A percentile compares a stretch with the other conserved stretches of the same genome.
These are phyloP conservation scores for Fraxinus latifolia DNA, from an alignment of 305 asterid genomes.

Conservation along the genomic window DNA sequence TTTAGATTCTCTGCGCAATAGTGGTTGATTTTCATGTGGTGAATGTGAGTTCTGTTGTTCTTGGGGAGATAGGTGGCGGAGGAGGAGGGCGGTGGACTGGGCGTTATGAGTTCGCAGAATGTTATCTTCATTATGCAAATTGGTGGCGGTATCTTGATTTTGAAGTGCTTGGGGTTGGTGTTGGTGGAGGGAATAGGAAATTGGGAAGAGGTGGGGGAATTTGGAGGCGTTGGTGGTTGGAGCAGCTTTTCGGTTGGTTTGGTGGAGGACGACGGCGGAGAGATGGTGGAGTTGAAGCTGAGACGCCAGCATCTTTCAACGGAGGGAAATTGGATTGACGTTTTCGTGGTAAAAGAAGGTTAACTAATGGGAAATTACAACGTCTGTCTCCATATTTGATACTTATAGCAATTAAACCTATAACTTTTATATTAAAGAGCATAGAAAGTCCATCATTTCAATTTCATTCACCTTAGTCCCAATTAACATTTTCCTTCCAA, in stretches of 20 bases:
- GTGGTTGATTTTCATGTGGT: slow-evolving; percentile 23
- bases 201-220: slow-evolving; percentile 26
- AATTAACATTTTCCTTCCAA: not conserved
- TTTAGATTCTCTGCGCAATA: slow-evolving; percentile 42
- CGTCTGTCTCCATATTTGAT: not conserved
- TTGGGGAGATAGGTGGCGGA: slow-evolving; percentile 49
- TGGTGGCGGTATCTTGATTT: slow-evolving; percentile 29
- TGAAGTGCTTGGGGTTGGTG: slow-evolving; percentile 26
- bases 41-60: slow-evolving; percentile 27
- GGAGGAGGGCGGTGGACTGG: slow-evolving; percentile 56
- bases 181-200: slow-evolving; percentile 35
- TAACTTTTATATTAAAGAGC: not conserved
- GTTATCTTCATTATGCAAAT: slow-evolving; percentile 23
- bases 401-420: not conserved
- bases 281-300: slow-evolving; percentile 44
- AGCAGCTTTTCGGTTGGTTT: slow-evolving; percentile 23
- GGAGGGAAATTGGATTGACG: slow-evolving; percentile 26
- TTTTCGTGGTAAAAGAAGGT: not conserved
- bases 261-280: slow-evolving; percentile 41
- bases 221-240: slow-evolving; percentile 25
- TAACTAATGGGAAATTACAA: not conserved
- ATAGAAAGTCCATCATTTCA: not conserved
- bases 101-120: slow-evolving; percentile 66
- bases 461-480: not conserved
- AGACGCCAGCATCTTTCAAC: slow-evolving; percentile 44